Base-by-base conservation (phyloP, 306 rosid species). In the Quercus gilva region DNA sequence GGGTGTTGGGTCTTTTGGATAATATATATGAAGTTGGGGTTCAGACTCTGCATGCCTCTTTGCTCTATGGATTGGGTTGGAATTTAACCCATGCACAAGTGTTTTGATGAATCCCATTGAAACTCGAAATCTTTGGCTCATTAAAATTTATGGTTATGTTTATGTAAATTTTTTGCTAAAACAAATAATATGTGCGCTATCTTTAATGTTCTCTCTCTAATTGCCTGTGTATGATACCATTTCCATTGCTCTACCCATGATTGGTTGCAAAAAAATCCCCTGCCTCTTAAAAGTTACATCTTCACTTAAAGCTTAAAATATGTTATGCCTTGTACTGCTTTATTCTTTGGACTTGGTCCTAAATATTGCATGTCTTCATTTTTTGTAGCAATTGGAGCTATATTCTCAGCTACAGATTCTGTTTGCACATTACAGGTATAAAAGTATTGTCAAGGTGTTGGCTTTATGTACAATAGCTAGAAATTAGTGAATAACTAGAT, bases 341-440 rank as follows among this genome's bases (percentile, higher is more conserved):
- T 61, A 15, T 73, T 55, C 23, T 23, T 4, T 60, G 37, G 25
- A 58, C 73, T 61, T 8, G 20, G 20, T 45, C 64, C 69, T 80
- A 14, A 59, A 3, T 49, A 29, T 37, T 31, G 76, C 31, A 76
- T 80, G 3, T 35, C 74, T 74, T 82, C 65, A 55, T 53, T 70
- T 64, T 74, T 53, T 67, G 74, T 73, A 91, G 96, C 96, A 41
- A 90, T 91, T 14, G 96, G 96, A 72, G 93, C 96, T 59, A 82
- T 89, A 69, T 86, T 91, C 77, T 84, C 93, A 7, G 96, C 96
- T 2, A 91, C 96, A 5, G 93, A 89, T 79, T 85, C 89, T 19
- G 91, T 91, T 25, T 89, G 96, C 76, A 89, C 93, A 35, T 84
- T 91, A 80, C 94, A 90, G 89, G 94, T 88, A 73, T 41, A 63